A percentile compares a stretch with the other conserved stretches of the same genome.
Conservation (phyloP, 2,329 filamentous ascomycete species). For the Teratosphaeria epicoccoides region DNA sequence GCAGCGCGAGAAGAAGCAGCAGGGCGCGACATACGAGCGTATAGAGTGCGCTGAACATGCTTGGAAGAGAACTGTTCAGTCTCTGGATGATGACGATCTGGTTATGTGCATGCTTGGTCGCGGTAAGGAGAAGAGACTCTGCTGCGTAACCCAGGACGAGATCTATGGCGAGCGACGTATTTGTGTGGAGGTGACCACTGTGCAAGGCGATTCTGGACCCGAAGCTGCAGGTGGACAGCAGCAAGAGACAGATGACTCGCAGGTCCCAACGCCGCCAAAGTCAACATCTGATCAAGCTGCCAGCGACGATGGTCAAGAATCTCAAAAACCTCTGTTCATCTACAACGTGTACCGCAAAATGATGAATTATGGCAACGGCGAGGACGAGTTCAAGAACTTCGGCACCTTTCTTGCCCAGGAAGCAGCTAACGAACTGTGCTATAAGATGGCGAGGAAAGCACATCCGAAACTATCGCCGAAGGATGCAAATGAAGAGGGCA, state of each 20-base stretch:
- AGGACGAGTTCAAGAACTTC: not conserved
- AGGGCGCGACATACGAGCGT: not conserved
- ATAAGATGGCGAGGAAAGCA: not conserved
- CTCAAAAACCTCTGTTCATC: not conserved
- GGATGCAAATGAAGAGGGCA: not conserved
- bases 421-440: not conserved
- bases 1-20: not conserved
- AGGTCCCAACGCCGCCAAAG: not conserved
- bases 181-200: not conserved
- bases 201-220: not conserved
- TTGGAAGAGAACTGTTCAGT: not conserved
- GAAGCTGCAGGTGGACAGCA: not conserved
- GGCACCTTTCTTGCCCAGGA: not conserved
- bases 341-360: not conserved
- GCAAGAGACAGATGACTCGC: not conserved
- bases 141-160: not conserved
- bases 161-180: not conserved
- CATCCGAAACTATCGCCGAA: not conserved
- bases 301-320: not conserved
- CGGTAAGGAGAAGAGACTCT: not conserved
- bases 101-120: not conserved
- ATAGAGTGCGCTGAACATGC: not conserved
- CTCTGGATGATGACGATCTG: not conserved
- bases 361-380: not conserved
- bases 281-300: not conserved